Base-by-base conservation (phyloP, 2,329 filamentous ascomycete genomes). In the Lasiodiplodia hormozganensis region DNA sequence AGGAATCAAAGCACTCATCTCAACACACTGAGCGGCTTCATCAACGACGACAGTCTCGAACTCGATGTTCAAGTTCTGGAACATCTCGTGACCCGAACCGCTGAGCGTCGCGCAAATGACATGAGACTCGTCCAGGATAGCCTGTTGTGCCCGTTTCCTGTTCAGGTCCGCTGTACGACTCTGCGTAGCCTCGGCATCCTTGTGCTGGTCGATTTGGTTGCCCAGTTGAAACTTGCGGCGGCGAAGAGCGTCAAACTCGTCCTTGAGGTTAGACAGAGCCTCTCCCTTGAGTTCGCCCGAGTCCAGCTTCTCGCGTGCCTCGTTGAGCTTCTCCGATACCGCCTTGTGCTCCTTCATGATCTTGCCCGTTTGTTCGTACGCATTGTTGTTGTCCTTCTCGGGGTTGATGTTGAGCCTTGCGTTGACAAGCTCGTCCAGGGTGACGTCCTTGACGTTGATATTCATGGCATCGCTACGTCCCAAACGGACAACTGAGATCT, bases 21-120 rank as follows among this genome's bases (percentile, higher is more conserved):
- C 96, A 70, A 99, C 96, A 79, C 95, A 99, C 85, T 99, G 96
- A 18, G 96, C 96, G 3, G 96, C 96, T 82, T 99, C 96, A 75
- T 99, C 96, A 71, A 99, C 97, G 73, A 99, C 92, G 72, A 99
- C 96, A 0, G 96, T 98, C 81, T 99, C 96, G 73, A 99, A 99
- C 79, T 99, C 96, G 64, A 99, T 93, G 74, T 92, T 94, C 68
- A 99, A 82, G 73, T 91, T 92, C 80, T 95, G 93, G 82, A 99
- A 97, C 89, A 98, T 97, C 73, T 99, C 96, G 76, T 99, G 96
- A 3, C 96, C 96, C 79, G 92, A 95, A 74, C 95, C 96, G 78
- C 94, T 97, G 62, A 99, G 88, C 0, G 96, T 99, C 52, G 95
- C 92, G 79, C 96, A 99, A 36, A 99, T 89, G 64, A 99, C 92